Conservation (phyloP, 805 yeast genomes). For the Sungouiella thailandica region DNA sequence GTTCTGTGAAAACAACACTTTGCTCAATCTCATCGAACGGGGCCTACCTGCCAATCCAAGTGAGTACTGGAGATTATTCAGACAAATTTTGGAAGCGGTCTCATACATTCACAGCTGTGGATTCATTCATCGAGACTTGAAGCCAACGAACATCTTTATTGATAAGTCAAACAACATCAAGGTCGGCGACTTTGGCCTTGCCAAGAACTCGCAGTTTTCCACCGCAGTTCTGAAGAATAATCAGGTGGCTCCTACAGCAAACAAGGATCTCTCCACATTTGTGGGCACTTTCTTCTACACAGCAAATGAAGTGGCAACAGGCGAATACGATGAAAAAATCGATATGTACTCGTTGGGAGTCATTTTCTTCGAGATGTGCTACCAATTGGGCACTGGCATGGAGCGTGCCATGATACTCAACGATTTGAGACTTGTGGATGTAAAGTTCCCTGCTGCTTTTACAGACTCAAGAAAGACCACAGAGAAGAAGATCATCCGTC, state of each 20-base stretch:
- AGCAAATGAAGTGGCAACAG: slow-evolving; percentile 79
- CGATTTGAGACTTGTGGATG: slow-evolving; percentile 50
- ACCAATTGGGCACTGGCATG: slow-evolving; percentile 83
- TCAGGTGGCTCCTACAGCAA: slow-evolving; percentile 29
- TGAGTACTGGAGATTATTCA: slow-evolving; percentile 85
- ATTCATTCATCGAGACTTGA: slow-evolving; percentile 89
- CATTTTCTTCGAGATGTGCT: slow-evolving; percentile 93
- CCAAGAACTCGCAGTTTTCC: slow-evolving; percentile 71
- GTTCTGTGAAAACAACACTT: slow-evolving; percentile 92
- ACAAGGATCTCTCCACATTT: slow-evolving; percentile 81
- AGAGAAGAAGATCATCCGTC: slow-evolving; percentile 64
- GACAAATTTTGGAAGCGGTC: slow-evolving; percentile 86
- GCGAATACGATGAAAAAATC: slow-evolving; percentile 86
- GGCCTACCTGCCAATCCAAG: slow-evolving; percentile 66
- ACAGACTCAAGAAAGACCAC: slow-evolving; percentile 42
- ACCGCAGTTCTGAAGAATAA: slow-evolving; percentile 33
- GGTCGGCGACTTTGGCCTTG: slow-evolving; percentile 96
- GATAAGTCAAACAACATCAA: slow-evolving; percentile 86
- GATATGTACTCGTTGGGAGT: slow-evolving; percentile 95
- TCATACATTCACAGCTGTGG: slow-evolving; percentile 91
- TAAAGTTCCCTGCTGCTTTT: slow-evolving; percentile 72
- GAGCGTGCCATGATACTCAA: slow-evolving; percentile 78
- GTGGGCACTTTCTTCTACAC: slow-evolving; percentile 94
- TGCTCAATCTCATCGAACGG: slow-evolving; percentile 71
- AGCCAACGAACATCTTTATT: slow-evolving; percentile 93